Conservation (phyloP, 495 filamentous ascomycete genomes). For the Durotheca rogersii region DNA sequence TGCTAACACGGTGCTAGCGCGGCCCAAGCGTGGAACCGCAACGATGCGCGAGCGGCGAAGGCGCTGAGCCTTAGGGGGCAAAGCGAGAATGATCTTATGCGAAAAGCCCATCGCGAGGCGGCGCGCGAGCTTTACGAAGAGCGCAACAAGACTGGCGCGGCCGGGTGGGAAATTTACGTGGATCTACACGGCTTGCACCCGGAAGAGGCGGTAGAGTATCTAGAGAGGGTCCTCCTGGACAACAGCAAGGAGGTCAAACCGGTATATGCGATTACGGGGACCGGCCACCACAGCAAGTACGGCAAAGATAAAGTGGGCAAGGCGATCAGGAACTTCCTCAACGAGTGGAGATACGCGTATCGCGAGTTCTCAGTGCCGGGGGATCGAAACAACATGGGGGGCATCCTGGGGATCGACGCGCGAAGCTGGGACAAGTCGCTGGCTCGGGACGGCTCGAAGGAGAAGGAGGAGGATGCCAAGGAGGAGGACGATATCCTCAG, state of each 20-base stretch:
- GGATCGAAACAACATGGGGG: conserved; percentile 85
- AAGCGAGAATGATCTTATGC: conserved; percentile 95
- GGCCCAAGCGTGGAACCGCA: conserved; percentile 99
- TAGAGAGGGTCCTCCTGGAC: conserved; percentile 81
- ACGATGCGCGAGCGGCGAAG: conserved; percentile 94
- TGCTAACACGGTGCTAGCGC: conserved; percentile 58
- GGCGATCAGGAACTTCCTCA: conserved; percentile 84
- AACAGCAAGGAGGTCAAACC: conserved; percentile 71
- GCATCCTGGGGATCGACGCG: conserved; percentile 91
- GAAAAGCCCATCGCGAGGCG: conserved; percentile 93
- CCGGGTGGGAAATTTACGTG: conserved; percentile 77
- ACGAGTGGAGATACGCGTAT: conserved; percentile 94
- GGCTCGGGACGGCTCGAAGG: conserved; percentile 48
- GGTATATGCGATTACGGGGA: conserved; percentile 94
- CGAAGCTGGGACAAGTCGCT: conserved; percentile 79
- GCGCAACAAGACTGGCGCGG: conserved; percentile 71
- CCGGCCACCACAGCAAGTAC: conserved; percentile 96
- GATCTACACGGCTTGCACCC: conserved; percentile 96
- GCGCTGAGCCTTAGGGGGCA: conserved; percentile 91
- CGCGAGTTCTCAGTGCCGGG: conserved; percentile 95
- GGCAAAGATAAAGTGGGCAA: conserved; percentile 99
- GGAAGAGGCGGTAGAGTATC: conserved; percentile 93
- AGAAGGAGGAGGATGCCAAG: conserved; percentile 53
- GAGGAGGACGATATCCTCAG: conserved; percentile 60
- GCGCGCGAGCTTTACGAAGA: conserved; percentile 91